Conservation (phyloP, 768 basidiomycete genomes). For the Boletus fagicola region DNA sequence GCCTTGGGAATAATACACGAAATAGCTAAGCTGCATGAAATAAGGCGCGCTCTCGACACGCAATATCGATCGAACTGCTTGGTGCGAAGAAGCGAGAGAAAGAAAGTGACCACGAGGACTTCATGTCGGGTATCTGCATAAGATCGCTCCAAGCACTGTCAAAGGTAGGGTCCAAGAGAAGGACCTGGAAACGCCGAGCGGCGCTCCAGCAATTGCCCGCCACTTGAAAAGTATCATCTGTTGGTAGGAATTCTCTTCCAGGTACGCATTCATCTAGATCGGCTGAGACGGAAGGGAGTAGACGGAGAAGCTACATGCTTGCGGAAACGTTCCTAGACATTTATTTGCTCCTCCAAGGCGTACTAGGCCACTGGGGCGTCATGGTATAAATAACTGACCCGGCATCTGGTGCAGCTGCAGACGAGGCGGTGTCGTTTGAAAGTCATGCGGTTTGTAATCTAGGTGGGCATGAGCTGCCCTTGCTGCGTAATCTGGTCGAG, state of each 20-base stretch:
- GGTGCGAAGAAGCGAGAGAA: constrained; percentile 34
- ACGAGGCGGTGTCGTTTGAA: constrained; percentile 20
- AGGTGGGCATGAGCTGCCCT: constrained; percentile 24
- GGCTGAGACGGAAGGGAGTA: neutral
- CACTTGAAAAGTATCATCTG: constrained; percentile 9
- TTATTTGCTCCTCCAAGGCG: constrained; percentile 1
- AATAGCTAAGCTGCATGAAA: constrained; percentile 31
- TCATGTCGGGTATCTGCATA: constrained; percentile 39
- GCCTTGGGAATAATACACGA: constrained; percentile 28
- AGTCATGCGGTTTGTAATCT: constrained; percentile 22
- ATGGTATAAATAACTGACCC: constrained; percentile 5
- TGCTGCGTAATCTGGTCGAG: constrained; percentile 26
- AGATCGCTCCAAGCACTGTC: constrained; percentile 33
- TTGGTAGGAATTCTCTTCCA: neutral
- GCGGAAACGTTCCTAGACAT: constrained; percentile 2
- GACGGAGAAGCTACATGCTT: constrained; percentile 2
- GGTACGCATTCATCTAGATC: constrained; percentile 1
- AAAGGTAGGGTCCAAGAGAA: constrained; percentile 24
- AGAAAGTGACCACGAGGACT: constrained; percentile 32
- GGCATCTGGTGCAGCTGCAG: constrained; percentile 10
- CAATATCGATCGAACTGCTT: constrained; percentile 35
- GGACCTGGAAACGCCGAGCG: constrained; percentile 23
- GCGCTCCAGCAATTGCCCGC: constrained; percentile 17
- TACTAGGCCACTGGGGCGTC: constrained; percentile 4
- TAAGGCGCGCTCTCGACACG: constrained; percentile 32